Base-by-base conservation (phyloP, 1,284 basidiomycete genomes). In the Cystobasidium sp. region DNA sequence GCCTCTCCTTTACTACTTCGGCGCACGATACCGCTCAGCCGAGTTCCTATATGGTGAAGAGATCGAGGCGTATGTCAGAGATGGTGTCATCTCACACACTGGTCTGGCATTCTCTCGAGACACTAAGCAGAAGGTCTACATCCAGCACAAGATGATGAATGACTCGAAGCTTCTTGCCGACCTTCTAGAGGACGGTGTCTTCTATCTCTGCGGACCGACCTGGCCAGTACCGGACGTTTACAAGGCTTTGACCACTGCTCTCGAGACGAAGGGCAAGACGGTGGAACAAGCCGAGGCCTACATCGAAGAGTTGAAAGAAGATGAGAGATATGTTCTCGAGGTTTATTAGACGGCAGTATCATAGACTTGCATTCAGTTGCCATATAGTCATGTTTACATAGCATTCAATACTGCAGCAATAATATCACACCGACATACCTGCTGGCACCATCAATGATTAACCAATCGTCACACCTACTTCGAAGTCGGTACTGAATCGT, bases 81-180 rank as follows among this genome's bases (percentile, higher is more conserved):
- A 93, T 78, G 89, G 90, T 62, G 86, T 95, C 76, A 90, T 98
- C 83, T 89, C 92, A 44, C 90, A 90, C 79, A 90, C 93, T 39
- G 95, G 97, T 31, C 87, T 99, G 62, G 97, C 97, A 31, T 99
- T 99, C 87, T 98, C 96, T 58, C 90, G 97, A 78, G 97, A 99
- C 83, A 88, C 90, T 5, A 88, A 88, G 72, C 79, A 90, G 82
- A 99, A 99, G 84, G 90, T 97, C 61, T 99, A 99, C 84, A 99
- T 99, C 81, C 96, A 99, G 84, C 92, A 99, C 86, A 95, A 93
- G 87, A 99, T 99, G 91, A 85, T 89, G 74, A 90, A 96, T 82
- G 93, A 99, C 82, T 90, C 90, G 53, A 86, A 88, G 79, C 84
- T 86, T 66, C 87, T 99, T 47, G 90, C 89, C 68, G 83, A 87